phyloP scores from a whole-genome alignment of 1,284 basidiomycete species.

The Boletus mariae region DNA sequence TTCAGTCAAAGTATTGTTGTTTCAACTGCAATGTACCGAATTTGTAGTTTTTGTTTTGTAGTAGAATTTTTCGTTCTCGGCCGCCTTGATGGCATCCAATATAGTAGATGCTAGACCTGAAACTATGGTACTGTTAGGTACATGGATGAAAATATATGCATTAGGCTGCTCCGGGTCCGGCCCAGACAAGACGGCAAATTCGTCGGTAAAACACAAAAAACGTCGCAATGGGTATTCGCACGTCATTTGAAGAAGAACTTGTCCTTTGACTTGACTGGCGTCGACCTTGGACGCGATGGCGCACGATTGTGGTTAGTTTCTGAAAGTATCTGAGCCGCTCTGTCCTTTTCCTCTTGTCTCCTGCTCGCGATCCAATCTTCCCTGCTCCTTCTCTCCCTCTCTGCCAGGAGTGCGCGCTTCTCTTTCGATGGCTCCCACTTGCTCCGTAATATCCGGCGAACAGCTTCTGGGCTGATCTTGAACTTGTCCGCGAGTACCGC shows the following conservation, averaged over 20 bases:
- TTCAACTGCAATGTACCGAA: conserved; percentile 4
- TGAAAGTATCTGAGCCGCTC: conserved; percentile 29
- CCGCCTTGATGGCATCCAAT: conserved; percentile 11
- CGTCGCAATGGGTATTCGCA: too few species aligned
- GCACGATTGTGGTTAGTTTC: too few species aligned
- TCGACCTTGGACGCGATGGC: conserved; percentile 9
- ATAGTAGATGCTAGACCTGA: neutral
- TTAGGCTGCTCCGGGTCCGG: neutral
- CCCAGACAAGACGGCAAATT: neutral
- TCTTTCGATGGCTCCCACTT: conserved; percentile 69
- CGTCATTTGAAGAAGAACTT: conserved; percentile 41
- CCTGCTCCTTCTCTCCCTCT: conserved; percentile 53
- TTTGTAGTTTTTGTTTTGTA: conserved; percentile 1
- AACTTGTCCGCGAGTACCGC: conserved; percentile 76
- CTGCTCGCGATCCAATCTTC: conserved; percentile 40
- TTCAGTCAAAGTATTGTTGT: neutral
- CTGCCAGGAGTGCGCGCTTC: conserved; percentile 50
- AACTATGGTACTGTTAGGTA: neutral
- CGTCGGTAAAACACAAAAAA: neutral
- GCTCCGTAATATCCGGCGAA: conserved; percentile 80
- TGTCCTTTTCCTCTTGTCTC: conserved; percentile 43
- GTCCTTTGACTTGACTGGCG: conserved; percentile 33
- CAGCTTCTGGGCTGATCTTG: conserved; percentile 82
- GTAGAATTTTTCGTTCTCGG: neutral
- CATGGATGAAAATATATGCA: neutral